Base-by-base conservation (phyloP, 2,329 filamentous ascomycete species). In the Colletotrichum simmondsii region DNA sequence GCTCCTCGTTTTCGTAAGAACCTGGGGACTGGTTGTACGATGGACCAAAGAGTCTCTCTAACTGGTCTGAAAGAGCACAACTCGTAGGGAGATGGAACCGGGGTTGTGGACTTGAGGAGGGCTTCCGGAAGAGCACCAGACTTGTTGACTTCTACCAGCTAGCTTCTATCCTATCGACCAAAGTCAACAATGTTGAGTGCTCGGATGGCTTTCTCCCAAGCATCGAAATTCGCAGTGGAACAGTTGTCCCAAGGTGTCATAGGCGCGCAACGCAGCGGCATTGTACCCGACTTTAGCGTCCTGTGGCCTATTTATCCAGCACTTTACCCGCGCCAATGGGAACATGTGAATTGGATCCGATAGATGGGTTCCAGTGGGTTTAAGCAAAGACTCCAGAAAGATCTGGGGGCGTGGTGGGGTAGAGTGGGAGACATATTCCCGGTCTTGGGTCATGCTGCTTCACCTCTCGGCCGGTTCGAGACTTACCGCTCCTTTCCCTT, bases 231-330 rank as follows among this genome's bases (percentile, higher is more conserved):
- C 12, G 28, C 60, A 53, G 46, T 35, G 46, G 32, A 63, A 53
- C 28, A 37, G n/a, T 49, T 32, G 52, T 65, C 32, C 62, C 24
- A 22, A 22, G 24, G 24, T 65, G 52, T 64, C 61, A 72, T 72
- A 72, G 70, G 70, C 64, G 70, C 70, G 70, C 70, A 72, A 72
- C 65, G 70, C 65, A 72, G 69, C 70, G 59, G 69, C 58, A 68
- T 58, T 68, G 37, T 49, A 60, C 57, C 68, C 65, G 69, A 49
- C 64, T 46, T 54, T 70, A 65, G 70, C 65, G 59, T 59, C 70
- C 61, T 64, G 46, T 63, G 66, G 24, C 28, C 28, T 30, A 69
- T 72, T 72, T 72, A 72, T 46, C 70, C 65, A 72, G 65, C 53
- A 70, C 32, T 72, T 72, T 72, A 72, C 59, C 70, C 70, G 70